A percentile compares a stretch with the other conserved stretches of the same genome.
Conservation (phyloP, 345 rosid species). For the Ceriops zippeliana region DNA sequence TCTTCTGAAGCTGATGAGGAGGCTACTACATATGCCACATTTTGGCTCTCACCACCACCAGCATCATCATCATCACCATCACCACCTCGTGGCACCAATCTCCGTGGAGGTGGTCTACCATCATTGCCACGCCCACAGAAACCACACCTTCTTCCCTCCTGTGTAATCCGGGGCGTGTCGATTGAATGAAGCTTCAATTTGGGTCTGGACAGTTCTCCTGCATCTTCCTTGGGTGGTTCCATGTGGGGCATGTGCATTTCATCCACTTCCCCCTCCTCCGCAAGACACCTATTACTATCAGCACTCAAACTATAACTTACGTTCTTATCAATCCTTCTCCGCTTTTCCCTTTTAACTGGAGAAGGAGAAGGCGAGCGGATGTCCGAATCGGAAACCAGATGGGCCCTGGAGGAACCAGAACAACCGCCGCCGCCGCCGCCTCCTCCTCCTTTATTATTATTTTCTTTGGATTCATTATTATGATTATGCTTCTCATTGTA, state of each 20-base stretch:
- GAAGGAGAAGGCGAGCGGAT: constrained; percentile 59
- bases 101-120: constrained; percentile 75
- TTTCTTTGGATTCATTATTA: constrained; percentile 30
- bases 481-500: constrained; percentile 56
- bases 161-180: constrained; percentile 44
- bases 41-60: constrained; percentile 67
- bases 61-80: too few species aligned
- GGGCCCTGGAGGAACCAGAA: constrained; percentile 14
- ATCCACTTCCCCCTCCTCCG: constrained; percentile 35
- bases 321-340: constrained; percentile 36
- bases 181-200: constrained; percentile 27
- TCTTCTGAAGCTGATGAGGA: constrained; percentile 76
- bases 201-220: constrained; percentile 9
- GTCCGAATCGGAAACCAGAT: constrained; percentile 33
- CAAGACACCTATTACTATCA: constrained; percentile 6
- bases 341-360: constrained; percentile 34
- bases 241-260: constrained; percentile 26
- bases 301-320: constrained; percentile 11
- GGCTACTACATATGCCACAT: constrained; percentile 58
- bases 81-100: constrained; percentile 34
- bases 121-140: constrained; percentile 92
- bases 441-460: constrained; percentile 17
- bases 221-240: constrained; percentile 29
- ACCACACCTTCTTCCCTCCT: constrained; percentile 79
- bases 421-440: too few species aligned